Base-by-base conservation (phyloP, 2,329 filamentous ascomycete genomes). In the Neonectria ditissima region DNA sequence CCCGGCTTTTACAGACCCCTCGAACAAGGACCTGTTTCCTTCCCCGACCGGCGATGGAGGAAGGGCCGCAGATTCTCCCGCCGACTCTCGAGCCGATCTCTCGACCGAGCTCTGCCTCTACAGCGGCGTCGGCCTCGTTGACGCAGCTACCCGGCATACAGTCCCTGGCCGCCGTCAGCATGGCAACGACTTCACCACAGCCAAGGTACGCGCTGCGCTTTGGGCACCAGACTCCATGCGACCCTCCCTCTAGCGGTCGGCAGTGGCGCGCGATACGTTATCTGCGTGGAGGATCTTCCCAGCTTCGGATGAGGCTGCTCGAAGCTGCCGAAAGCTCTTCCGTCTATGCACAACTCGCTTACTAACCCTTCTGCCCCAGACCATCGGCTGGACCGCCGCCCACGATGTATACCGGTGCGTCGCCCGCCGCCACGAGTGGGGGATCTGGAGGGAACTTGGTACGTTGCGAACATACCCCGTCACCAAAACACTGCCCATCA, bases 51-150 rank as follows among this genome's bases (percentile, higher is more conserved):
- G 74, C 76, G 70, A 85, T 86, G 82, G 84, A 86, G 71, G 83
- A 86, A 68, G 79, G 77, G 60, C 67, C 77, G 32, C 80, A 81
- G 57, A 69, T 78, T 51, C 73, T 82, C 47, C 74, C 80, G 43
- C 77, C 80, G 37, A 75, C 76, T 10, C 73, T 81, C 44, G 85
- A 87, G 65, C 78, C 82, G 18, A 81, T 84, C 62, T 84, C 85
- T 30, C 80, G 82, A 68, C 83, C 83, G 22, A 82, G 80, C 69
- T 84, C 84, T 32, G 81, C 82, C 3, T 84, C 85, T 4, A 82
- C 83, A 1, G 78, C 81, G 20, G 79, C 78, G 18, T 82, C 82
- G 16, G 73, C 80, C 30, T 73, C 74, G 26, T 48, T 80, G 60
- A 78, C 80, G 16, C 83, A 86, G 44, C 74, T 86, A 41, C 79